Conservation (phyloP, 768 basidiomycete genomes). For the Suillus subluteus region DNA sequence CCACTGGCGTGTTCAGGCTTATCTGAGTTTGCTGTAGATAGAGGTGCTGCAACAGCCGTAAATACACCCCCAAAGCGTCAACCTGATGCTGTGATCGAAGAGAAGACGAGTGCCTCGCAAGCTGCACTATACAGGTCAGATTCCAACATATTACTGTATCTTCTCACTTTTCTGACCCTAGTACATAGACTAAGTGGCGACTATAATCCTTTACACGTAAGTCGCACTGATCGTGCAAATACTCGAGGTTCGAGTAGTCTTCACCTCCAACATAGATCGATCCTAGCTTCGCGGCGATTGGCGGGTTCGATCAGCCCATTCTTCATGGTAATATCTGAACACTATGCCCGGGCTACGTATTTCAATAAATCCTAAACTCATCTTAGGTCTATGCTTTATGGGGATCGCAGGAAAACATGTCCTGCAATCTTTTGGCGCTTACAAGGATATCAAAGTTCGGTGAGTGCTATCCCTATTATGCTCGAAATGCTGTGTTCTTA, state of each 20-base stretch:
- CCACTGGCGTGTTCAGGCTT: not conserved
- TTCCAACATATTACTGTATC: conserved; percentile 1
- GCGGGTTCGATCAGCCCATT: conserved; percentile 93
- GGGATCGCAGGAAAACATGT: conserved; percentile 95
- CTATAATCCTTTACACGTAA: conserved; percentile 85
- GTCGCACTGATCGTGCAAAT: conserved; percentile 25
- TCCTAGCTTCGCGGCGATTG: conserved; percentile 91
- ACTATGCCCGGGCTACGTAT: conserved; percentile 4
- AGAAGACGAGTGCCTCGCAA: conserved; percentile 80
- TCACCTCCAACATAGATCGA: conserved; percentile 58
- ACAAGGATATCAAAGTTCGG: conserved; percentile 94
- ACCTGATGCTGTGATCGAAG: conserved; percentile 87
- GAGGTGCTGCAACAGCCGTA: conserved; percentile 82
- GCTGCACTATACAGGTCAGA: conserved; percentile 89
- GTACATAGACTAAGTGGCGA: conserved; percentile 81
- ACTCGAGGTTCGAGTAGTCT: not conserved
- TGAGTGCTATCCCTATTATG: conserved; percentile 37
- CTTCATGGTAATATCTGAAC: conserved; percentile 55
- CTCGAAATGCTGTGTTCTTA: not conserved
- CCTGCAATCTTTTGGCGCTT: conserved; percentile 81
- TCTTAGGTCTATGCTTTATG: conserved; percentile 80
- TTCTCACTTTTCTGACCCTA: conserved; percentile 9
- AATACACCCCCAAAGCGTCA: conserved; percentile 81
- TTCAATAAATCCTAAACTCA: not conserved
- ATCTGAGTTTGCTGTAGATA: conserved; percentile 53